Evolutionary conservation across 371 early-diverging fungal genomes (phyloP), one percentile per base, ranked within the genome.

Genomic region (Saksenaea vasiformis): DNA sequence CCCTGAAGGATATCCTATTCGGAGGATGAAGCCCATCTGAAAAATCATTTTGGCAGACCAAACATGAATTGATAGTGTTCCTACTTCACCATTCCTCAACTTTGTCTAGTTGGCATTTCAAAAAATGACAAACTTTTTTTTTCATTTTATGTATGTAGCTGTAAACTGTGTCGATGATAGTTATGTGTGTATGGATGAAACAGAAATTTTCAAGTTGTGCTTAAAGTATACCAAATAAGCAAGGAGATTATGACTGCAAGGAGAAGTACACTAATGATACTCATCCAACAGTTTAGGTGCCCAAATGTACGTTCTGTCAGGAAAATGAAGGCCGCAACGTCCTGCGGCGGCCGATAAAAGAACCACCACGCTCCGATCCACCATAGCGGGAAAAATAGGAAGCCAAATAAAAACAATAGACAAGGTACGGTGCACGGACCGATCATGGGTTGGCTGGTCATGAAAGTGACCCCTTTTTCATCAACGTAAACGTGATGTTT

Each of bases 291-390:
- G 41, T 65, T 65, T 22, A 65, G 17, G 14, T 60, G 31, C 0
- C 65, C 65, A 22, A 65, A 15, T 4, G 60, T 34, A 14, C 60
- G 60, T 8, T 59, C 26, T 31, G 31, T 55, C 8, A 54, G 55
- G 38, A 65, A 47, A 9, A 34, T 54, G 4, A 55, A 11, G 26
- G 60, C 59, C 26, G 54, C n/a, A 26, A 53, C 43, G 44, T 54
- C 9, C 19, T 31, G 27, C 15, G 58, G 17, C 28, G 54, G 64
- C 15, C 57, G 65, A 17, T 56, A 60, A 31, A 59, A 26, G 28
- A 60, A 56, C 14, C 59, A n/a, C 54, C 65, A 65, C 19, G 65
- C 65, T 1, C 65, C 65, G 44, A 65, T 17, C 65, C 65, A 65
- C 65, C 65, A 65, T 1, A 65, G 51, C 8, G 65, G 65, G 38